Evolutionary conservation across 1,139 yeast species (phyloP), one percentile per base, ranked within the genome.

Genomic region (Suhomyces bolitotheri): DNA sequence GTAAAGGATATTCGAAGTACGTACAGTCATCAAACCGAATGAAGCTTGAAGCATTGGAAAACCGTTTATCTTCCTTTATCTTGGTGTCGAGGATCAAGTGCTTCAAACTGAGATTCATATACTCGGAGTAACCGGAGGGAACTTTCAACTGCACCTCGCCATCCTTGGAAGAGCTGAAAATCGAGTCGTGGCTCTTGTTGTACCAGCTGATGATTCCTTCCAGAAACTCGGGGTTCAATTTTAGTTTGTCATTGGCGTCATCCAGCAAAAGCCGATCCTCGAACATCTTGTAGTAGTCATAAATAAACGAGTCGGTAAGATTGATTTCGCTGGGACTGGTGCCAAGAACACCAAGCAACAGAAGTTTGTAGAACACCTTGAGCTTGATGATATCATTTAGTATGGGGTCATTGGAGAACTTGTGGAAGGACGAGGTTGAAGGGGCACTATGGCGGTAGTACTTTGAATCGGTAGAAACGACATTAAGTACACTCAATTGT

Each of bases 271-370:
- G 45, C 29, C 66, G 47, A 22, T 53, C 48, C 40, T 62, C 64
- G 44, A 69, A 68, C 7, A 56, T 58, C 25, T 50, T 54, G 46
- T 53, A 68, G 36, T 66, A 46, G 31, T 65, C 69, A 35, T 48
- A 56, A 3, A 67, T 44, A 29, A 66, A 62, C 28, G 62, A 60
- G 9, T 57, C 49, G 16, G 54, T 45, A 8, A 43, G 22, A 17
- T 29, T 44, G 19, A 44, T 43, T 25, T 58, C 60, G 51, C 56
- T 58, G 10, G 73, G 74, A 22, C 46, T 49, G 11, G 54, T 47
- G 2, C 76, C 76, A 36, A 70, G 53, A 0, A 64, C 58, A 0
- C 76, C 76, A 22, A 65, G 36, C 8, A 64, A 57, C 1, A 65
- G 56, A 32, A 71, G 49, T 45, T 70, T 70, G 41, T 65, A 64